A percentile compares a stretch with the other conserved stretches of the same genome.
Evolutionary conservation across 2,329 filamentous ascomycete genomes (phyloP).

Genomic region (Akanthomyces uredinophilus): DNA sequence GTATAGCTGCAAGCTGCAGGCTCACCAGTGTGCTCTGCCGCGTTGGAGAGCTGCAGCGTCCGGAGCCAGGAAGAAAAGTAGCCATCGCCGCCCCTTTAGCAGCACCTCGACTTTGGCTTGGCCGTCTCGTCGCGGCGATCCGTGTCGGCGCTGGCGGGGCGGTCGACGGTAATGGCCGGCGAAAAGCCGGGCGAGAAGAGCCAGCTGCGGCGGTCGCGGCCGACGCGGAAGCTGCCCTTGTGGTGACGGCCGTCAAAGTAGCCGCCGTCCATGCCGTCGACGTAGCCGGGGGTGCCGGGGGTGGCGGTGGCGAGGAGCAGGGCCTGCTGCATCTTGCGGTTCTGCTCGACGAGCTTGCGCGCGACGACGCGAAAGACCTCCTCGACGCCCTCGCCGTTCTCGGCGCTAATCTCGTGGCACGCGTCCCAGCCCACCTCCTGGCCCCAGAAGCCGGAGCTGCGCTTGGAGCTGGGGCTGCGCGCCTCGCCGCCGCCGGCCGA

Average conservation of each 20-base stretch:
- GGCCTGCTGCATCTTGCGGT: conserved; percentile 57
- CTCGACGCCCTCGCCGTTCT: conserved; percentile 91
- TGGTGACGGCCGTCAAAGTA: conserved; percentile 49
- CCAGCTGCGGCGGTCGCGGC: conserved; percentile 55
- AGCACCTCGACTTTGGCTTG: conserved; percentile 23
- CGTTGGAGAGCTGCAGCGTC: no score
- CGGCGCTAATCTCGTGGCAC: conserved; percentile 93
- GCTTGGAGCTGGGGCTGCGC: conserved; percentile 57
- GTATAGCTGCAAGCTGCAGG: background rate
- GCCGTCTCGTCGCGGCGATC: conserved; percentile 18
- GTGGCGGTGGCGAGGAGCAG: conserved; percentile 50
- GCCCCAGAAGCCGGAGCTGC: conserved; percentile 77
- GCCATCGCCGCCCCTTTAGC: conserved; percentile 18
- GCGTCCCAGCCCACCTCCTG: conserved; percentile 95
- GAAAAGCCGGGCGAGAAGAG: conserved; percentile 51
- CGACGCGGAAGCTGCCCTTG: conserved; percentile 50
- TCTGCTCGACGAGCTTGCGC: conserved; percentile 59
- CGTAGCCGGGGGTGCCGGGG: conserved; percentile 44
- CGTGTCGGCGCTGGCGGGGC: conserved; percentile 28
- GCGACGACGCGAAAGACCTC: conserved; percentile 80
- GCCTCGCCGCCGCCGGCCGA: conserved; percentile 35
- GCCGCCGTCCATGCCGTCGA: conserved; percentile 38
- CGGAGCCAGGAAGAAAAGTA: no score
- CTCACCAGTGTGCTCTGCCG: no score
- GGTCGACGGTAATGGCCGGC: conserved; percentile 45